Conservation (phyloP, 768 basidiomycete genomes). For the Terana coerulea region DNA sequence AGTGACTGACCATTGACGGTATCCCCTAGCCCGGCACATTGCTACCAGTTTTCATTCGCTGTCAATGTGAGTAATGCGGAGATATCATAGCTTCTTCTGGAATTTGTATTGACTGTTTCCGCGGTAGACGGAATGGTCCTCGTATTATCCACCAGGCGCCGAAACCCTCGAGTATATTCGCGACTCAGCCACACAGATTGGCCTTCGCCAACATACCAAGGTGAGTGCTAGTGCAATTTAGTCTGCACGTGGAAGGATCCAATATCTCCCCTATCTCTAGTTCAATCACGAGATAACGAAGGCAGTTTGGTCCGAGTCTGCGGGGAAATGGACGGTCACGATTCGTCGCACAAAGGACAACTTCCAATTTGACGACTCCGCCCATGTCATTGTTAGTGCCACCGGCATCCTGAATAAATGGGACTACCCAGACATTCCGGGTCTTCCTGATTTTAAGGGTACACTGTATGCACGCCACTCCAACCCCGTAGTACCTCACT, state of each 20-base stretch:
- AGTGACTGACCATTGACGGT: no score
- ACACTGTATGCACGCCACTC: constrained; percentile 12
- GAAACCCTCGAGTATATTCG: not conserved
- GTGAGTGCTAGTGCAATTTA: no score
- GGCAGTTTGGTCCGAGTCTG: not conserved
- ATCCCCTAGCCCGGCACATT: not conserved
- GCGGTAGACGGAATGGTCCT: not conserved
- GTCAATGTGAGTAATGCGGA: not conserved
- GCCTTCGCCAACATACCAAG: not conserved
- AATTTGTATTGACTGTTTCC: not conserved
- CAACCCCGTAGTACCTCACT: not conserved
- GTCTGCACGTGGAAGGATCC: no score
- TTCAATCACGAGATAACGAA: not conserved
- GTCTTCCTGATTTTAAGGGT: constrained; percentile 32
- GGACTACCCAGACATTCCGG: constrained; percentile 36
- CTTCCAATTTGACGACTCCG: constrained; percentile 6
- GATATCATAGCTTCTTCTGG: not conserved
- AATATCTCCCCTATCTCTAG: no score
- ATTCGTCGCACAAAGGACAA: not conserved
- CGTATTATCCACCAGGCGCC: not conserved
- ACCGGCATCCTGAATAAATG: constrained; percentile 34
- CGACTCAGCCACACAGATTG: not conserved
- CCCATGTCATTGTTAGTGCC: constrained; percentile 32
- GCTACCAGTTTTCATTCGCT: constrained; percentile 2
- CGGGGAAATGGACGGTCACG: not conserved